Percentiles rank a stretch among this genome's conserved stretches.
These are phyloP conservation scores for Rhodotorula mucilaginosa DNA, from an alignment of 1,284 basidiomycete genomes.

Conservation along the genomic window DNA sequence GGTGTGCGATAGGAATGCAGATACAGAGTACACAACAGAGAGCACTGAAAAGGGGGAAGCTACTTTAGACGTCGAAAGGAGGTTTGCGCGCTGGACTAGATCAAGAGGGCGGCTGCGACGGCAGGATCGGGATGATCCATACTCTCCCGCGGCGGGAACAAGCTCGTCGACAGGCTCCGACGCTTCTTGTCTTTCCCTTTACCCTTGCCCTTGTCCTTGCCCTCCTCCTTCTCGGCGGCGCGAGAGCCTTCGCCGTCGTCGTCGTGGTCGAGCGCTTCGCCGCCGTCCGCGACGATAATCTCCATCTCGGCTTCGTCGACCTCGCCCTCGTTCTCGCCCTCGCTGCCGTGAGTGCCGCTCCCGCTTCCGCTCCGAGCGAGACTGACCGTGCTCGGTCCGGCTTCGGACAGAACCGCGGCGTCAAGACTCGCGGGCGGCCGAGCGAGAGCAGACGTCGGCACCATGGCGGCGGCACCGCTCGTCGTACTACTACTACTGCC, in stretches of 20 bases:
- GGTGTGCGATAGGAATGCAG: neutral
- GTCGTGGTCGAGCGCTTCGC: neutral
- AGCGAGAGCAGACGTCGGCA: neutral
- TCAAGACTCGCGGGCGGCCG: conserved; percentile 7
- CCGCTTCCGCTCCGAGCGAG: conserved; percentile 2
- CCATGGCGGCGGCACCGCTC: conserved; percentile 9
- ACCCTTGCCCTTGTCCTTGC: conserved; percentile 37
- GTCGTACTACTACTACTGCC: neutral
- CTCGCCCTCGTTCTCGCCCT: conserved; percentile 1
- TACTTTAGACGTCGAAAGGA: too few species aligned
- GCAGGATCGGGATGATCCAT: conserved; percentile 11
- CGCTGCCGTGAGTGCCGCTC: conserved; percentile 8
- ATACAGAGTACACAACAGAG: neutral
- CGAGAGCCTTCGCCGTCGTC: neutral
- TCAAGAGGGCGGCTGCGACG: conserved; percentile 8
- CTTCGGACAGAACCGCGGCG: conserved; percentile 2
- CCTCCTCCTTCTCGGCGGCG: conserved; percentile 36
- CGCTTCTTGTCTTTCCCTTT: conserved; percentile 10
- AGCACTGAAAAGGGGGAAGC: too few species aligned
- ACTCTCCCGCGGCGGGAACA: conserved; percentile 5
- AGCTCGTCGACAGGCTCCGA: neutral
- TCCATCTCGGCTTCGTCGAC: conserved; percentile 1
- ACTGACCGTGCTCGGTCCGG: neutral
- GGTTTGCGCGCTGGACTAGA: neutral
- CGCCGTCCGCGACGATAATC: neutral